Base-by-base conservation (phyloP, 257 asterid species). In the Mitragyna speciosa region DNA sequence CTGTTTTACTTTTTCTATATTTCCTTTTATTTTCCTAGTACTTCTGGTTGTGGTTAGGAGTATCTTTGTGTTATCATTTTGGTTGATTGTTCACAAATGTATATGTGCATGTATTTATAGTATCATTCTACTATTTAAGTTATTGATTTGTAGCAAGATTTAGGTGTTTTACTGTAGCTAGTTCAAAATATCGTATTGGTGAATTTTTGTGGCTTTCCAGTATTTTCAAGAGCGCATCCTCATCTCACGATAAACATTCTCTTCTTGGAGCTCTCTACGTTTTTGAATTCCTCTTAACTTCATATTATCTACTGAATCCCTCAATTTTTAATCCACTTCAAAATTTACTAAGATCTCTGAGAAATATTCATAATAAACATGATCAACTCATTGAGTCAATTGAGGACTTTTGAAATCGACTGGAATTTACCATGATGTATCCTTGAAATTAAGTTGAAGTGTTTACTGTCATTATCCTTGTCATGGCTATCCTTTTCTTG, bases 111-210 rank as follows among this genome's bases (percentile, higher is more conserved):
- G 48, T 19, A 17, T 49, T 48, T 61, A 16, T 12, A 17, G 58
- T 74, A 45, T 68, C 30, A 17, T 45, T n/a, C 48, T 54, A 64
- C 54, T 12, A n/a, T 39, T 28, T 58, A 39, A 71, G 47, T 28
- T 19, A 78, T 9, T 15, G 31, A 22, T 54, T 12, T 58, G 54
- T 56, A 4, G 15, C 51, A 47, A 19, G 49, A 36, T 30, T 81
- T n/a, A 75, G 71, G 48, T 63, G 26, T 58, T 75, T 49, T 33
- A 15, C 73, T 70, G 67, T 36, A 70, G 30, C 9, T 70, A 70
- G 64, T 24, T 58, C 48, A 7, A 70, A 43, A 51, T 26, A 47
- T 8, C n/a, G n/a, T 41, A 39, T 68, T 51, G 52, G n/a, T 30
- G 31, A 1, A 75, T n/a, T 41, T n/a, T 28, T 16, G 43, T 22